Evolutionary conservation across 2,329 filamentous ascomycete genomes (phyloP).

Genomic region (Tolypocladium tropicale): DNA sequence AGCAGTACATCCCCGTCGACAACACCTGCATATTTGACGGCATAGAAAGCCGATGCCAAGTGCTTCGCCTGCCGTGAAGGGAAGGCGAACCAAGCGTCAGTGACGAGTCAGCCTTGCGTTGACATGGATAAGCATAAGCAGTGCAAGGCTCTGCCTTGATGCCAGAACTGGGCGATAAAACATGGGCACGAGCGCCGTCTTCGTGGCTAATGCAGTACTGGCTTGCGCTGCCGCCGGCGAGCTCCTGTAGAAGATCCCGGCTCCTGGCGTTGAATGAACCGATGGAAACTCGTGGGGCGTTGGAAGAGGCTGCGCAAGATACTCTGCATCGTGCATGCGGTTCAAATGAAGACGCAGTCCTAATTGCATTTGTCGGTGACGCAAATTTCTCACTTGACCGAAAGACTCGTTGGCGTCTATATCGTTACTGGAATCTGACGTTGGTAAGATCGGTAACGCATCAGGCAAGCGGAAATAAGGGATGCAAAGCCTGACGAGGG

Average conservation of each 20-base stretch:
- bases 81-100: not conserved
- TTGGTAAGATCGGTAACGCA: no score
- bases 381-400: no score
- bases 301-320: not conserved
- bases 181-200: not conserved
- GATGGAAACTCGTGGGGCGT: not conserved
- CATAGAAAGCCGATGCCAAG: slow-evolving; percentile 50
- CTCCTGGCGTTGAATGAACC: not conserved
- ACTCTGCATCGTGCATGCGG: not conserved
- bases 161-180: not conserved
- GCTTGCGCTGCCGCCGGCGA: not conserved
- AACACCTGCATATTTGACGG: slow-evolving; percentile 64
- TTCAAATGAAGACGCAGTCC: no score
- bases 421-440: no score
- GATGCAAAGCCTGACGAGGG: no score
- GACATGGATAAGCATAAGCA: not conserved
- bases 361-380: no score
- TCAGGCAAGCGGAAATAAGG: no score
- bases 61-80: slow-evolving; percentile 36
- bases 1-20: slow-evolving; percentile 62
- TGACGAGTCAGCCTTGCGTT: not conserved
- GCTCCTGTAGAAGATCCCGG: not conserved
- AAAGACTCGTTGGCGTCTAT: no score
- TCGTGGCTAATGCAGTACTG: not conserved
- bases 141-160: not conserved